Evolutionary conservation across 1,139 yeast species (phyloP), one percentile per base, ranked within the genome.

Genomic region (Blastobotrys persicus): DNA sequence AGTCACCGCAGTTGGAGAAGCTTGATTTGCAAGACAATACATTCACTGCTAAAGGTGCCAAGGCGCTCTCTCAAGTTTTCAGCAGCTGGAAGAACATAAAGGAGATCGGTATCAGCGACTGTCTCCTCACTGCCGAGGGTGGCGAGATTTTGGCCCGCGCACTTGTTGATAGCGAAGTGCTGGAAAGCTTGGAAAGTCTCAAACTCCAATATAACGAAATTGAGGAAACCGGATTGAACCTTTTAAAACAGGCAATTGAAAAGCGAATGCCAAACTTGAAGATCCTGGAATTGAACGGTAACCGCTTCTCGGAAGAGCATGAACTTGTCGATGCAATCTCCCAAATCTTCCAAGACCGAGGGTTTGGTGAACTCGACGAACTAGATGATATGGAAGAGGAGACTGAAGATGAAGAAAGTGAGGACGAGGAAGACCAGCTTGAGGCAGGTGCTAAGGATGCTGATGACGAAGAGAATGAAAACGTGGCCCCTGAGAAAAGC

Each of bases 21-120:
- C 72, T 94, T 42, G 98, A 92, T 69, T 76, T 92, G 60, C 98
- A 94, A 73, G 98, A 92, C 68, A 92, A 92, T 69, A 92, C 98
- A 3, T 80, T 92, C 65, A 92, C 98, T 7, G 71, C 77, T n/a
- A 73, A 74, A 48, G 96, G 96, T n/a, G 85, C 96, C 18, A 70
- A 70, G 54, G 84, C 91, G 17, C 74, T 92, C 58, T 86, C 91
- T 20, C 70, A 75, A 40, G 75, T 76, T 19, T 68, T 91, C 55
- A 64, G 71, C 13, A 64, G 64, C 31, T 85, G 89, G 89, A 65
- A 69, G 46, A 62, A 63, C 62, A 77, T 92, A 62, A 70, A 71
- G 44, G 98, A 91, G 68, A 75, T 94, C 62, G 88, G 88, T 64
- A 78, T 94, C 59, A 88, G 89, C 63, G 98, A 92, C 69, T 86